Percentiles rank a stretch among this genome's conserved stretches.
Conservation (phyloP, 441 rosid species). For the Jatropha multifida region DNA sequence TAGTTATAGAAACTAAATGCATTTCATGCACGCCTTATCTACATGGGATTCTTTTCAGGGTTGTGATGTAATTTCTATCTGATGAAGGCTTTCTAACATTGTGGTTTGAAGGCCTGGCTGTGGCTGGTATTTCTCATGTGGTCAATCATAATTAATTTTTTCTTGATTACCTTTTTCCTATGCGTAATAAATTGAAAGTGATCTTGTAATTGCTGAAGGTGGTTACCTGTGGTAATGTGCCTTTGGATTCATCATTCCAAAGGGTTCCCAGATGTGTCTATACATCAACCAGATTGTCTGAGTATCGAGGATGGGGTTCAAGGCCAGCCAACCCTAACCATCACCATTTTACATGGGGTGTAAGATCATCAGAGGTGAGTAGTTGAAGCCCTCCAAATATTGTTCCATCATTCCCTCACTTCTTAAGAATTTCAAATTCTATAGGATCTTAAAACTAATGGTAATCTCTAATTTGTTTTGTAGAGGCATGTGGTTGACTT, state of each 20-base stretch:
- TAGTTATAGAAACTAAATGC: background rate
- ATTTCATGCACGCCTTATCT: background rate
- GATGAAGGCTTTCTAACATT: background rate
- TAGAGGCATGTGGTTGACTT: conserved; percentile 98
- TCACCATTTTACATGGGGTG: conserved; percentile 77
- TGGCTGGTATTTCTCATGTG: background rate
- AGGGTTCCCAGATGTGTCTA: conserved; percentile 90
- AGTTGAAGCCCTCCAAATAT: background rate
- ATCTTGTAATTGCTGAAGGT: conserved; percentile 48
- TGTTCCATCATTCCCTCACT: background rate
- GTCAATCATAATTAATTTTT: background rate
- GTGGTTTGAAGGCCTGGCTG: conserved; percentile 13
- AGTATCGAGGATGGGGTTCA: conserved; percentile 86
- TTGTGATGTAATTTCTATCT: background rate
- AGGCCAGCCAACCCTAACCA: conserved; percentile 82
- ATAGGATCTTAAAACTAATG: background rate
- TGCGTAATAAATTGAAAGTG: background rate
- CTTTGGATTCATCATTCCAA: conserved; percentile 81
- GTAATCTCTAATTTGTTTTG: background rate
- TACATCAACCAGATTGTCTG: conserved; percentile 75
- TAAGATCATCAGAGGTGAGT: conserved; percentile 68
- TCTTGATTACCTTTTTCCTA: background rate
- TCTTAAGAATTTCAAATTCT: background rate
- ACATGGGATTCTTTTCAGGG: background rate
- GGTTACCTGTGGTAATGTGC: conserved; percentile 91